Base-by-base conservation (phyloP, 208 protist genomes). In the Acanthamoeba sp. region DNA sequence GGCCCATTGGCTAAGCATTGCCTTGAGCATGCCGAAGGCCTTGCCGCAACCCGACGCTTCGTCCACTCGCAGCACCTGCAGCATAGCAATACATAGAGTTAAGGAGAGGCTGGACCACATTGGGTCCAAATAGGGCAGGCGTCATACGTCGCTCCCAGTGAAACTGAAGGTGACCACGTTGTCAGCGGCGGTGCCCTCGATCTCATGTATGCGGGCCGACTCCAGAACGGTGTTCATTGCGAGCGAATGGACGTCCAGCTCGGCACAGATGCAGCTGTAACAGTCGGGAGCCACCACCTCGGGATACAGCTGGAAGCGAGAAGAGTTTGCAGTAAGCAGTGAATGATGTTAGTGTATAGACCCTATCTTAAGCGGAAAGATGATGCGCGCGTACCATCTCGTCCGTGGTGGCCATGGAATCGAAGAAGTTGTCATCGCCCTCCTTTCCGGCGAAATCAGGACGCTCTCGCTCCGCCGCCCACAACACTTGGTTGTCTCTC, bases 381-480 rank as follows among this genome's bases (percentile, higher is more conserved):
- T 66, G 6, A 38, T 48, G 40, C 22, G 34, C 12, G 34, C 48
- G 59, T 27, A 94, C 90, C 90, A 94, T 71, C 36, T 94, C 90
- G 38, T 94, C 90, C 6, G 90, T 59, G 14, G 69, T 95, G 73
- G n/a, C 38, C 20, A 97, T 52, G 34, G 96, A 91, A 24, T 95
- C 94, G 6, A 94, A 69, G 91, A 96, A 94, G 90, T 94, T 94
- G 45, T 98, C 97, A 64, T 98, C 96, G 40, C 96, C 78, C 73
- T 97, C 96, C 36, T 84, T 87, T 1, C 97, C 97, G 45, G 97
- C 97, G 14, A 98, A 93, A 95, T 98, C 97, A 14, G 97, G 97
- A 2, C 59, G 76, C 24, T 95, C 92, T 7, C 57, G 78, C 22
- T 71, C 57, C 20, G 97, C 97, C 18, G 92, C 48, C 98, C 98